A percentile compares a stretch with the other conserved stretches of the same genome.
These are phyloP conservation scores for Pleurozium schreberi DNA, from an alignment of 225 moss, liverwort and hornwort genomes.

Conservation along the genomic window DNA sequence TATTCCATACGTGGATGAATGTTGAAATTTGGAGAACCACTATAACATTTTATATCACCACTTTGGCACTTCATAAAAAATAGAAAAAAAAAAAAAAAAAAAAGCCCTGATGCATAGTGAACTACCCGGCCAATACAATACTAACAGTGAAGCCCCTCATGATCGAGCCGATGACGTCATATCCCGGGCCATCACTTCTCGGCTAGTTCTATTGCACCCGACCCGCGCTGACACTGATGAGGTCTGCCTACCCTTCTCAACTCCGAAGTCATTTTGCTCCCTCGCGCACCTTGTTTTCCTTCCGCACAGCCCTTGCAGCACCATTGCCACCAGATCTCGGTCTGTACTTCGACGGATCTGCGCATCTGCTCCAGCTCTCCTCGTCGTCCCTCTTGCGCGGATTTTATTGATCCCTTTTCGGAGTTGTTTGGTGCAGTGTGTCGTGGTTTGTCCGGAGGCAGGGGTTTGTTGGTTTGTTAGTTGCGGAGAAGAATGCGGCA, in stretches of 20 bases:
- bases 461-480: background rate
- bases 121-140: too few relatives aligned
- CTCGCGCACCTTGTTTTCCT: background rate
- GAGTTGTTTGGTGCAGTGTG: background rate
- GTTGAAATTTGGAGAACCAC: too few relatives aligned
- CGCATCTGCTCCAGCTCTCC: background rate
- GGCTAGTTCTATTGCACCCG: background rate
- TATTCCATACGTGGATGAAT: too few relatives aligned
- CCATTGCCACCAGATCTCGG: constrained; percentile 16
- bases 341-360: background rate
- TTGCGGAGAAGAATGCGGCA: constrained; percentile 31
- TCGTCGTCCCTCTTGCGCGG: background rate
- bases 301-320: background rate
- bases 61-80: too few relatives aligned
- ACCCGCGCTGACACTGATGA: constrained; percentile 3
- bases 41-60: too few relatives aligned
- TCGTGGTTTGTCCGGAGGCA: background rate
- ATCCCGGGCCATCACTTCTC: background rate
- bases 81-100: too few relatives aligned
- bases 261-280: background rate
- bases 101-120: too few relatives aligned
- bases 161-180: background rate
- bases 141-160: background rate
- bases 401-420: background rate
- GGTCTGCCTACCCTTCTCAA: background rate